Evolutionary conservation across 306 rosid genomes (phyloP), one percentile per base, ranked within the genome.

Genomic region (Vigna mungo): DNA sequence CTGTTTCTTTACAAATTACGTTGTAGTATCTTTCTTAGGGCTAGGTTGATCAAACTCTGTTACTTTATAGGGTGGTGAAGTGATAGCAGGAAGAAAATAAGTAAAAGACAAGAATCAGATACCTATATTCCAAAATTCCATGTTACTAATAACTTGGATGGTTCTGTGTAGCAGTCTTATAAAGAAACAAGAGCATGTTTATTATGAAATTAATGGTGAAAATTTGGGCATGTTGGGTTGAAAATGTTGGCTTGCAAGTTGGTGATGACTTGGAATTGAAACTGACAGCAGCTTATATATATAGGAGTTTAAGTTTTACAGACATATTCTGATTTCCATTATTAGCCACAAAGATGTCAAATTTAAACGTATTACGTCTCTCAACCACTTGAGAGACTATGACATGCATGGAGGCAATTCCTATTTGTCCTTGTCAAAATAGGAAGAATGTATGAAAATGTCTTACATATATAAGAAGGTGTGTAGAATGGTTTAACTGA

Each of bases 201-300:
- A 30, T 30, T 4, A 30, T 4, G 34, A 30, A 30, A 30, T 30
- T 30, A 30, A 30, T 30, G 2, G 1, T n/a, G 17, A 25, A 21
- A 25, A 58, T 58, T n/a, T 25, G 13, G 10, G 7, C 4, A 25
- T 7, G 13, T 30, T 54, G 30, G 61, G 34, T 25, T 58, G 64
- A 58, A 55, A 25, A 58, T 58, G 36, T 23, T 58, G 64, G 37
- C 11, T 2, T 58, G 63, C 32, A 56, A 56, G 62, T 56, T 56
- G 36, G 4, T 23, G 37, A 23, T 58, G 61, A 9, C 0, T 20
- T 3, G 61, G 23, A 55, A 10, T 55, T 21, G 61, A 55, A 20
- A 55, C 14, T 6, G 14, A 23, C 36, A 58, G 2, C 2, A 2
- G 9, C 64, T 25, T 37, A 37, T 9, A 21, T 21, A 3, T 30